A percentile compares a stretch with the other conserved stretches of the same genome.
Conservation (phyloP, 495 filamentous ascomycete genomes). For the Aspergillus cristatus region DNA sequence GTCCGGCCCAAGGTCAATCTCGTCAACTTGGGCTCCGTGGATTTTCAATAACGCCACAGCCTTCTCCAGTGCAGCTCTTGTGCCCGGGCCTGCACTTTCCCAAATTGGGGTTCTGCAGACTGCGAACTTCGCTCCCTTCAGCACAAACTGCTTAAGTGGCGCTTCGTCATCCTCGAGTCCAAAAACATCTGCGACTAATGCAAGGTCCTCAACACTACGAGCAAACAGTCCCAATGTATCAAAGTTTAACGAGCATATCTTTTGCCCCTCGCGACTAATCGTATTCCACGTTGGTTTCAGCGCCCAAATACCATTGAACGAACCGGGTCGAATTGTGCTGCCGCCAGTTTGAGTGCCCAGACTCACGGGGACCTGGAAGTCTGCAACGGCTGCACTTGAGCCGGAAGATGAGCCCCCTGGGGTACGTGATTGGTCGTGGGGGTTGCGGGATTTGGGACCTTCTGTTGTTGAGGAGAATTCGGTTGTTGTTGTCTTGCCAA, state of each 20-base stretch:
- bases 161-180: slow-evolving; percentile 36
- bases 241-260: slow-evolving; percentile 35
- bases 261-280: slow-evolving; percentile 44
- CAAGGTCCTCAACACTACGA: slow-evolving; percentile 39
- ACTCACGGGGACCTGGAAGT: too few relatives aligned
- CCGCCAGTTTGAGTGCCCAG: too few relatives aligned
- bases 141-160: slow-evolving; percentile 11
- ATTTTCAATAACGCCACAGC: too few relatives aligned
- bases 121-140: slow-evolving; percentile 37
- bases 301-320: slow-evolving; percentile 45
- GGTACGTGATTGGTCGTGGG: too few relatives aligned
- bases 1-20: too few relatives aligned
- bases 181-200: slow-evolving; percentile 40
- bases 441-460: too few relatives aligned
- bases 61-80: too few relatives aligned
- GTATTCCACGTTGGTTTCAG: slow-evolving; percentile 50
- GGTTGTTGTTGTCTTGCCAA: too few relatives aligned
- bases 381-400: too few relatives aligned
- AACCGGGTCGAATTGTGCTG: slow-evolving; percentile 42
- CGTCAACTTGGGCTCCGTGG: too few relatives aligned
- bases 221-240: slow-evolving; percentile 48
- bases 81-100: slow-evolving; percentile 34
- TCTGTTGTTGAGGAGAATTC: too few relatives aligned
- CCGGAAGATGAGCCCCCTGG: too few relatives aligned
- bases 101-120: slow-evolving; percentile 40